phyloP scores from a whole-genome alignment of 2,329 filamentous ascomycete genomes.

The Cucurbitaria berberidis region DNA sequence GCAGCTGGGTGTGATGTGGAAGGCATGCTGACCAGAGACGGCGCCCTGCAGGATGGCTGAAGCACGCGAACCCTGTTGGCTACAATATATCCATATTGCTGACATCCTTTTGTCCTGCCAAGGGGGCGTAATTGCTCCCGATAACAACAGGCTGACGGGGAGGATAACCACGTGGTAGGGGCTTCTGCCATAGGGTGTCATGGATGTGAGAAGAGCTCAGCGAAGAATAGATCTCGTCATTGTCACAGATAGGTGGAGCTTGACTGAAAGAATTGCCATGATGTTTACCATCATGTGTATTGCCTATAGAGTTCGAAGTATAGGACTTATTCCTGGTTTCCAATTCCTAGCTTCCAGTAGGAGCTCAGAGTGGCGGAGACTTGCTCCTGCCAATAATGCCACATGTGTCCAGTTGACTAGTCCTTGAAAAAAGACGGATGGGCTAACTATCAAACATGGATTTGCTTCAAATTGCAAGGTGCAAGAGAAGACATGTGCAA shows the following conservation, averaged over 20 bases:
- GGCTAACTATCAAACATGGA: background rate
- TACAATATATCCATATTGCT: conserved; percentile 32
- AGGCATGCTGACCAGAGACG: conserved; percentile 33
- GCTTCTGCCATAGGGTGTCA: conserved; percentile 6
- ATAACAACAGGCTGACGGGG: conserved; percentile 15
- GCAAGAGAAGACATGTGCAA: background rate
- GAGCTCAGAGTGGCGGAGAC: background rate
- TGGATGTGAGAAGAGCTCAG: background rate
- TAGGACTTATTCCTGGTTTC: conserved; percentile 3
- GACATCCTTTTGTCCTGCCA: conserved; percentile 20
- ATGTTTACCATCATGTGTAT: conserved; percentile 10
- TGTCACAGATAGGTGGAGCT: background rate
- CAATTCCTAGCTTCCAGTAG: background rate
- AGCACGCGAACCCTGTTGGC: conserved; percentile 16
- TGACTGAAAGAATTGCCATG: background rate
- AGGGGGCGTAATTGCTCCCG: conserved; percentile 15
- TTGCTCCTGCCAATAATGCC: conserved; percentile 3
- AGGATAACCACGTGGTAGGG: conserved; percentile 25
- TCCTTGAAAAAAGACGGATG: conserved; percentile 1
- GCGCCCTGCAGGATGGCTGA: conserved; percentile 33
- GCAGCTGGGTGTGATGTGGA: conserved; percentile 29
- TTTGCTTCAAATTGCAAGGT: conserved; percentile 4
- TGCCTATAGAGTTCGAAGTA: conserved; percentile 2
- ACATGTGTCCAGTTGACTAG: conserved; percentile 9
- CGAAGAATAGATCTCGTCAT: background rate